Evolutionary conservation across 164 flowering plant species (phyloP).

Genomic region (Dillenia suffruticosa): DNA sequence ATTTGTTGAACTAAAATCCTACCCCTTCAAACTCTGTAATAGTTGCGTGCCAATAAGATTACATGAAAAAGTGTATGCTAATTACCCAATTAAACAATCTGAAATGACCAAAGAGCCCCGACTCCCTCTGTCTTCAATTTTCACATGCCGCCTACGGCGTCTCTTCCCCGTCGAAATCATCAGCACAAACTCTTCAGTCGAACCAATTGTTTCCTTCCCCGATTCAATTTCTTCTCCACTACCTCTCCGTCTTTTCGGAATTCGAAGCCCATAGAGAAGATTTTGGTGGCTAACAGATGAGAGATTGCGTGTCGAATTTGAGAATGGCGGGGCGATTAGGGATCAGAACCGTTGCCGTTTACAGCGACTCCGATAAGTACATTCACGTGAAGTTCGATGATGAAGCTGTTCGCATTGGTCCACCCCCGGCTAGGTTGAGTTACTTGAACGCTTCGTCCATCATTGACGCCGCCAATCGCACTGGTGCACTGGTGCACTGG

Average conservation of each 20-base stretch:
- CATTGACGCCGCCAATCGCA: conserved; percentile 66
- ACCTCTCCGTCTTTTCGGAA: conserved; percentile 4
- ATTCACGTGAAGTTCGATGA: conserved; percentile 85
- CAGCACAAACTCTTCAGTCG: neutral
- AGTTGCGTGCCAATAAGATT: too few species aligned
- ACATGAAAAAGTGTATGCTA: too few species aligned
- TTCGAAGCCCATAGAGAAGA: conserved; percentile 58
- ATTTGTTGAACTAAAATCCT: too few species aligned
- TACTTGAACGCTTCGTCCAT: conserved; percentile 60
- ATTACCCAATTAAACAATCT: too few species aligned
- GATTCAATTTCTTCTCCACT: conserved; percentile 5
- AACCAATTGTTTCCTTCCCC: neutral
- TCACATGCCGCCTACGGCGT: conserved; percentile 22
- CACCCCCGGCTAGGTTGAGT: conserved; percentile 82
- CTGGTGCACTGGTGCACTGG: too few species aligned
- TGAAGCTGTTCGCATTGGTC: conserved; percentile 85
- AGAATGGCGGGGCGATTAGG: conserved; percentile 83
- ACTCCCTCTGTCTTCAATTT: too few species aligned
- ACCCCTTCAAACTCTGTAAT: too few species aligned
- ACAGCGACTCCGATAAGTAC: conserved; percentile 83
- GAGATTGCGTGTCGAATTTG: conserved; percentile 88
- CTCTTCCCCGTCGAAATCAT: conserved; percentile 16
- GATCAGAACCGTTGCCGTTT: conserved; percentile 84
- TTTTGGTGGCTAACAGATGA: conserved; percentile 87
- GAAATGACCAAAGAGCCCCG: too few species aligned